These are phyloP conservation scores for Phytopythium oedochilum DNA, from an alignment of 352 stramenopile genomes.

Conservation along the genomic window DNA sequence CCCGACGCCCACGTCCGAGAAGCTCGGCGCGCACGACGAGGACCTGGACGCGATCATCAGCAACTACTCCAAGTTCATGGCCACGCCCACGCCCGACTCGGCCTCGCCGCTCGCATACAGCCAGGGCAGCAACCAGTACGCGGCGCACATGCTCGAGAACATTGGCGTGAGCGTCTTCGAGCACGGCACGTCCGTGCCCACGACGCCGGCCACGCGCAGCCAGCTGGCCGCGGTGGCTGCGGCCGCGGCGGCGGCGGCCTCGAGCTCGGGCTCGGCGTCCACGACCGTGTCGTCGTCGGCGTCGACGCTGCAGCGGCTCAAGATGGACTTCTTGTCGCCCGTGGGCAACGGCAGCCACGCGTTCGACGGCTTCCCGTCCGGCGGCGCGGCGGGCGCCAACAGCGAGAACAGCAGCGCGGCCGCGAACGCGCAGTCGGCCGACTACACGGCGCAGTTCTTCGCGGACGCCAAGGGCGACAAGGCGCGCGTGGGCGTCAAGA, in stretches of 20 bases:
- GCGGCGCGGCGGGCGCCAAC: conserved; percentile 20
- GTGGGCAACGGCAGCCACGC: conserved; percentile 19
- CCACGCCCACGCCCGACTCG: conserved; percentile 21
- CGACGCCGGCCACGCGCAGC: conserved; percentile 11
- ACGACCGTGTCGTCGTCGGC: not conserved
- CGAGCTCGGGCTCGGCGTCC: conserved; percentile 8
- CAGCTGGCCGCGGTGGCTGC: conserved; percentile 15
- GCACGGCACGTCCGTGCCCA: conserved; percentile 25
- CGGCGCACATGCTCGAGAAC: conserved; percentile 51
- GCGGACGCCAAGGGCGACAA: conserved; percentile 52
- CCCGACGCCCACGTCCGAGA: conserved; percentile 32
- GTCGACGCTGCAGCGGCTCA: conserved; percentile 33
- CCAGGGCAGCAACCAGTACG: conserved; percentile 36
- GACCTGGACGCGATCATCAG: conserved; percentile 59
- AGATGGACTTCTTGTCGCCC: conserved; percentile 51
- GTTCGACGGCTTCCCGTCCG: conserved; percentile 23
- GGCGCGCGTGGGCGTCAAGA: conserved; percentile 22
- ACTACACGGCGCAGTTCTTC: conserved; percentile 72
- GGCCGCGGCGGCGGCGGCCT: conserved; percentile 20
- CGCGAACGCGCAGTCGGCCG: conserved; percentile 17
- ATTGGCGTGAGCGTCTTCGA: conserved; percentile 62
- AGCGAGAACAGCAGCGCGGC: conserved; percentile 10
- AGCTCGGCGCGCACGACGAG: conserved; percentile 34
- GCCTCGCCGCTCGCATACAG: conserved; percentile 49
- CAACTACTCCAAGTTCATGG: conserved; percentile 75